phyloP scores from a whole-genome alignment of 768 basidiomycete genomes.

The Termitomyces sp. region DNA sequence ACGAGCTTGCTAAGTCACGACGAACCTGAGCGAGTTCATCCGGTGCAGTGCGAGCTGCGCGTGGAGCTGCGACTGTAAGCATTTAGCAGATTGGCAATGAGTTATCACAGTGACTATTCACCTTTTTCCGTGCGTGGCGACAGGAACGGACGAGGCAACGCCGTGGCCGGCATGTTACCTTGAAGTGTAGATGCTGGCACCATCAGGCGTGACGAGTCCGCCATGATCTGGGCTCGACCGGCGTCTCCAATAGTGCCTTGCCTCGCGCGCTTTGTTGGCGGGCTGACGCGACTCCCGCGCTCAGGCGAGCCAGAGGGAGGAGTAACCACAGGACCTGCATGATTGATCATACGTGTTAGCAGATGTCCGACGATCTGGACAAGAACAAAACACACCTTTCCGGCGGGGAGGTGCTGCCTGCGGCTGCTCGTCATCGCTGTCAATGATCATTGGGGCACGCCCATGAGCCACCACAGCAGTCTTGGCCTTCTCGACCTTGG shows the following conservation, averaged over 20 bases:
- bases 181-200: not conserved
- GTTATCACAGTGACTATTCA: not conserved
- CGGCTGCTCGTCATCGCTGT: not conserved
- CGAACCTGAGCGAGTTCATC: not conserved
- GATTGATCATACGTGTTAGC: too few relatives aligned
- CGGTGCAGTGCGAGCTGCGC: not conserved
- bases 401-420: not conserved
- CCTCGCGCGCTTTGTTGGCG: not conserved
- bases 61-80: not conserved
- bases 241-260: slow-evolving; percentile 6
- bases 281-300: not conserved
- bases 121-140: not conserved
- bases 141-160: not conserved
- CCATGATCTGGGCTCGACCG: not conserved
- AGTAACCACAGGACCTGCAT: not conserved
- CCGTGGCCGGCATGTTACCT: not conserved
- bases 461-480: not conserved
- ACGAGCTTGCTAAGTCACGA: not conserved
- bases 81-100: too few relatives aligned
- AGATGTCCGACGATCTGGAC: too few relatives aligned
- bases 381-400: not conserved
- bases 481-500: not conserved
- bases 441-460: not conserved
- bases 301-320: not conserved
- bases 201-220: not conserved